Percentiles rank a stretch among this genome's conserved stretches.
phyloP scores from a whole-genome alignment of 257 asterid genomes.

The Perilla frutescens region DNA sequence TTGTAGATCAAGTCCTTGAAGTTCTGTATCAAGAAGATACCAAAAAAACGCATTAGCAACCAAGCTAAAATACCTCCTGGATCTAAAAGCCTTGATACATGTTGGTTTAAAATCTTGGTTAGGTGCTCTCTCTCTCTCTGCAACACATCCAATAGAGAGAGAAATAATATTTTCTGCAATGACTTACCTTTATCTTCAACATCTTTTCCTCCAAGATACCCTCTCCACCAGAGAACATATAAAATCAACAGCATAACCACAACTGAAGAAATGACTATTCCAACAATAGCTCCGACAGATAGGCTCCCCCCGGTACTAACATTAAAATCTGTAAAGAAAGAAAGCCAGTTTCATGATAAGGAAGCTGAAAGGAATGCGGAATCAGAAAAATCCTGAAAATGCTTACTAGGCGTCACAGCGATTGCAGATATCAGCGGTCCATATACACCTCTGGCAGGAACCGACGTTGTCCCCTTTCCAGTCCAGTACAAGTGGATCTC shows the following conservation, averaged over 20 bases:
- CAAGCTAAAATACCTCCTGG: neutral
- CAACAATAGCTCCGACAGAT: slow-evolving; percentile 71
- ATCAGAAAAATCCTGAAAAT: slow-evolving; percentile 8
- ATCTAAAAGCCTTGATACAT: neutral
- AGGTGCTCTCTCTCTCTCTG: neutral
- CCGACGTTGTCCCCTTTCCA: slow-evolving; percentile 88
- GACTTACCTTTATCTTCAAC: slow-evolving; percentile 62
- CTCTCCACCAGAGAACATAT: slow-evolving; percentile 62
- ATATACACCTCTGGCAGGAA: slow-evolving; percentile 81
- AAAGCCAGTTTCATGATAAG: slow-evolving; percentile 11
- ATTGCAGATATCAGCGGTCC: slow-evolving; percentile 96
- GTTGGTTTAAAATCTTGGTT: neutral
- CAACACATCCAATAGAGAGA: neutral
- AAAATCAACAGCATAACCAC: slow-evolving; percentile 48
- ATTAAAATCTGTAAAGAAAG: slow-evolving; percentile 57
- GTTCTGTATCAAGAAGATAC: slow-evolving; percentile 47
- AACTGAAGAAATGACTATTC: slow-evolving; percentile 62
- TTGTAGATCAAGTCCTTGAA: slow-evolving; percentile 58
- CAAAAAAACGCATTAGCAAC: slow-evolving; percentile 4
- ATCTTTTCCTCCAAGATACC: slow-evolving; percentile 58
- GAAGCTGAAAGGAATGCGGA: slow-evolving; percentile 24
- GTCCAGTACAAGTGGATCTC: slow-evolving; percentile 95
- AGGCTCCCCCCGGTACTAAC: slow-evolving; percentile 52
- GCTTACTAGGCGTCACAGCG: slow-evolving; percentile 80
- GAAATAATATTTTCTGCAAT: neutral